Conservation (phyloP, 1,139 yeast genomes). For the Debaryomycetaceae sp. region DNA sequence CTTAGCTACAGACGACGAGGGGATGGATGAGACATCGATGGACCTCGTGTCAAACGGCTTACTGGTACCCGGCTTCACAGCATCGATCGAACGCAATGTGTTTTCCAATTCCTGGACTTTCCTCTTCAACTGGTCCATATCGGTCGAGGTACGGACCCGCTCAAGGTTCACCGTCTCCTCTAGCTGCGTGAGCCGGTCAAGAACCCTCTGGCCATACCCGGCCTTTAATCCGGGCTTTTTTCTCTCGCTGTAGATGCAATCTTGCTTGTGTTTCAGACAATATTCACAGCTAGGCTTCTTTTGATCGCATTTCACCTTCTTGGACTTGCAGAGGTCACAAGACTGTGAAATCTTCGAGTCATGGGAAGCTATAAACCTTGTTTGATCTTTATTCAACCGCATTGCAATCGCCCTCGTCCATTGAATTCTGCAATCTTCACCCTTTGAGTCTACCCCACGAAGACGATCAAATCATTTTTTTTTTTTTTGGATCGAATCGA, state of each 20-base stretch:
- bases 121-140: neutral
- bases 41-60: neutral
- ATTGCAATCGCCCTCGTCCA: too few species aligned
- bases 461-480: neutral
- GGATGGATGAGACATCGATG: neutral
- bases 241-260: conserved; percentile 27
- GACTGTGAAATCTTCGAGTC: conserved; percentile 16
- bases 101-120: neutral
- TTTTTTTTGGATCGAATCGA: neutral
- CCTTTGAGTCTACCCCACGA: neutral
- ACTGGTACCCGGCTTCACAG: too few species aligned
- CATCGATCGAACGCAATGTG: neutral
- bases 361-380: neutral
- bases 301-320: conserved; percentile 35
- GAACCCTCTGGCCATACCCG: conserved; percentile 27
- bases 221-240: conserved; percentile 27
- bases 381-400: neutral
- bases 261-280: conserved; percentile 22
- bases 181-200: conserved; percentile 14
- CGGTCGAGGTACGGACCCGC: neutral
- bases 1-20: neutral
- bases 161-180: conserved; percentile 1
- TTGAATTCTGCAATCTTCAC: too few species aligned
- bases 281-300: conserved; percentile 28
- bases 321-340: conserved; percentile 33